These are phyloP conservation scores for Adansonia gregorii DNA, from an alignment of 441 rosid species.

Conservation along the genomic window DNA sequence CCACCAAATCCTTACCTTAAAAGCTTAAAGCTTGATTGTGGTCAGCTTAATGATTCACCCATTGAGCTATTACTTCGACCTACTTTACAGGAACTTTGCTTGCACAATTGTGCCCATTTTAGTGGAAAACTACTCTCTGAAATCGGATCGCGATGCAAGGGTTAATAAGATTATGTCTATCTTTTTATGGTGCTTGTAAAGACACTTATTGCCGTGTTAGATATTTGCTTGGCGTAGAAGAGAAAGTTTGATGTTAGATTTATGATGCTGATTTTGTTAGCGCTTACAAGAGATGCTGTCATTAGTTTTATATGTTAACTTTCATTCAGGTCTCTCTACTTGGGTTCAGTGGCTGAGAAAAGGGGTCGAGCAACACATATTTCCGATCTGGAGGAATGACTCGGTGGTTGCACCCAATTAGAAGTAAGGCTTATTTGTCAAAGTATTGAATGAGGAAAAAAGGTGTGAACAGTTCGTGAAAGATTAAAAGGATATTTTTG, in stretches of 20 bases:
- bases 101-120: slow-evolving; percentile 73
- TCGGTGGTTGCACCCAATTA: slow-evolving; percentile 70
- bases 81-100: slow-evolving; percentile 64
- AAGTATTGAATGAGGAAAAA: slow-evolving; percentile 11
- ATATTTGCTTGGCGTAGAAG: slow-evolving; percentile 11
- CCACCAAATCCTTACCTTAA: slow-evolving; percentile 66
- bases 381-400: slow-evolving; percentile 79
- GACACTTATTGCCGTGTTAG: not conserved
- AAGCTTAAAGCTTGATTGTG: slow-evolving; percentile 81
- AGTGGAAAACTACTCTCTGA: slow-evolving; percentile 76
- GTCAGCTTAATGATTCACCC: slow-evolving; percentile 68
- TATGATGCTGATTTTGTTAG: not conserved
- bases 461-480: not conserved
- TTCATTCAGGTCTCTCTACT: slow-evolving; percentile 63
- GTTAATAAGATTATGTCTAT: slow-evolving; percentile 40
- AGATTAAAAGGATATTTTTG: not conserved
- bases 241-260: not conserved
- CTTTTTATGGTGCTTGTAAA: not conserved
- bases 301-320: slow-evolving; percentile 31
- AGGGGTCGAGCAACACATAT: slow-evolving; percentile 67
- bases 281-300: slow-evolving; percentile 10
- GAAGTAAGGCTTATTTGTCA: slow-evolving; percentile 63
- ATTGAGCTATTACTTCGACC: slow-evolving; percentile 56
- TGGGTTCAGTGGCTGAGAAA: slow-evolving; percentile 87
- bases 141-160: slow-evolving; percentile 71